Conservation (phyloP, 306 rosid genomes). For the Trifolium repens region DNA sequence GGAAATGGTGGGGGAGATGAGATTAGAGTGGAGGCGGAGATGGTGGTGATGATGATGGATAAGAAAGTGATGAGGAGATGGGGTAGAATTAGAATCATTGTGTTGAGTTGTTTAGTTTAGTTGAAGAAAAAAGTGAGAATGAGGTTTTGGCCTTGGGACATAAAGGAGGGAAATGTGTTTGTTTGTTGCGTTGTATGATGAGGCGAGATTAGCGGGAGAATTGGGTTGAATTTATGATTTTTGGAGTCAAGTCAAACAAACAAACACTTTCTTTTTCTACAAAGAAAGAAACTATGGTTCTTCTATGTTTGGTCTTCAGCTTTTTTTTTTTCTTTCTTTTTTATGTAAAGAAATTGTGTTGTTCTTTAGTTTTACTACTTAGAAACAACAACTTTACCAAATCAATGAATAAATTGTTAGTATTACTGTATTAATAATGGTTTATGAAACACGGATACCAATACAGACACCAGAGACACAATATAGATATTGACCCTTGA, state of each 20-base stretch:
- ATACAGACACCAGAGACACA: too few relatives aligned
- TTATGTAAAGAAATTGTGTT: too few relatives aligned
- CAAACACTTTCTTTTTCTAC: not conserved
- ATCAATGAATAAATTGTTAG: not conserved
- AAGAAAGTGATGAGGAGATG: not conserved
- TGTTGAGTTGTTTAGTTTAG: not conserved
- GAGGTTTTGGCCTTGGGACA: not conserved
- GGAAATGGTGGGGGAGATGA: slow-evolving; percentile 44
- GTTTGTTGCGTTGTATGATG: not conserved
- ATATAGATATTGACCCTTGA: too few relatives aligned
- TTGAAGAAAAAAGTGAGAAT: not conserved
- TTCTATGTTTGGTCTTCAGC: not conserved
- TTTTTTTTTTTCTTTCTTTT: too few relatives aligned
- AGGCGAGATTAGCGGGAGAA: slow-evolving; percentile 64
- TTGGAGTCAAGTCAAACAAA: not conserved
- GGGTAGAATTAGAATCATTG: slow-evolving; percentile 36
- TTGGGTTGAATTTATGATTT: not conserved
- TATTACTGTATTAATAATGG: too few relatives aligned
- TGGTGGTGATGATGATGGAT: not conserved
- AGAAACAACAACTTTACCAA: not conserved
- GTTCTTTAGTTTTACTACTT: not conserved
- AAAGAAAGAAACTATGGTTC: not conserved
- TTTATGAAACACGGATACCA: too few relatives aligned
- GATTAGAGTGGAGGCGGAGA: slow-evolving; percentile 34
- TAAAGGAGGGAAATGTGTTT: not conserved